A percentile compares a stretch with the other conserved stretches of the same genome.
Conservation (phyloP, 2,329 filamentous ascomycete species). For the Penicillium aurantiogriseum region DNA sequence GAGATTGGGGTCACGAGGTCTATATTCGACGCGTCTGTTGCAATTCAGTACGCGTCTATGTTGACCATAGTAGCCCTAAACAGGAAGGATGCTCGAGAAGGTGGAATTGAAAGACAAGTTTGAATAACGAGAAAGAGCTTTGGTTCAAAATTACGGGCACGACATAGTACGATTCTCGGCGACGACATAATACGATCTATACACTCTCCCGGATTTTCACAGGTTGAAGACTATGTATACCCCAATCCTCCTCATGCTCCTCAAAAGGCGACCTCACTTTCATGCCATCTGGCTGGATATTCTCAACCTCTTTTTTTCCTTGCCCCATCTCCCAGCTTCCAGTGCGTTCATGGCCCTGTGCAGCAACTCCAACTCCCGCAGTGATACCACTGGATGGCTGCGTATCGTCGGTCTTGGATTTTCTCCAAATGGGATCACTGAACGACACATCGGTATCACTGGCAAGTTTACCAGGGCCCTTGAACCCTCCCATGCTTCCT, state of each 20-base stretch:
- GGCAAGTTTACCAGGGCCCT: conserved; percentile 54
- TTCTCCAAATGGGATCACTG: conserved; percentile 41
- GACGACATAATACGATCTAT: conserved; percentile 16
- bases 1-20: background rate
- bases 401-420: conserved; percentile 33
- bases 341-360: conserved; percentile 51
- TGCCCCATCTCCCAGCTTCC: conserved; percentile 58
- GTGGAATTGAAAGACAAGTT: background rate
- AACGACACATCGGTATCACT: conserved; percentile 55
- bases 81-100: background rate
- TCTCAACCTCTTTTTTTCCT: conserved; percentile 27
- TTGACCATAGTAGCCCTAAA: background rate
- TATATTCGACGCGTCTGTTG: background rate
- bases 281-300: conserved; percentile 5
- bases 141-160: background rate
- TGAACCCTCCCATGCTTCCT: conserved; percentile 54
- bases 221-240: conserved; percentile 41
- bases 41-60: background rate
- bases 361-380: conserved; percentile 17
- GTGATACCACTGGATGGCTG: conserved; percentile 23
- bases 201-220: conserved; percentile 51
- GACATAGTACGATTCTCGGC: background rate
- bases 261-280: conserved; percentile 42
- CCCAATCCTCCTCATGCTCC: conserved; percentile 41
- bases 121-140: background rate